phyloP scores from a whole-genome alignment of 768 basidiomycete species.

The Pleurotus tuber-regium region DNA sequence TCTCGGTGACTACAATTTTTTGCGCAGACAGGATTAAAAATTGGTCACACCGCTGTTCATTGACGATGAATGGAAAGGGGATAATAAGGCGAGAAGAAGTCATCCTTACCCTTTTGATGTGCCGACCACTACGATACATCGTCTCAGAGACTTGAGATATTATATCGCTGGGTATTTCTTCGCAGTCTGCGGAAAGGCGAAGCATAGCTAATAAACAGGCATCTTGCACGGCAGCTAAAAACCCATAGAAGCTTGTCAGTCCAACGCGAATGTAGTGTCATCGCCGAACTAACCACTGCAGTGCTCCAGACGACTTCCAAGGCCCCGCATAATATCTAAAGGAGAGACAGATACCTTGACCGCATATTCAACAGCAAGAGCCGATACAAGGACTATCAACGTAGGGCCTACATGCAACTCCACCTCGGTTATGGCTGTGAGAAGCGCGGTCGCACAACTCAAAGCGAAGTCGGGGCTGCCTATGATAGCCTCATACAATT shows the following conservation, averaged over 20 bases:
- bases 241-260: slow-evolving; percentile 10
- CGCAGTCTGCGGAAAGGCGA: slow-evolving; percentile 58
- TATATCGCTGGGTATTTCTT: slow-evolving; percentile 47
- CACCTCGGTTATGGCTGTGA: slow-evolving; percentile 41
- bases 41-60: slow-evolving; percentile 63
- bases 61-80: slow-evolving; percentile 11
- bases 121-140: slow-evolving; percentile 42
- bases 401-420: slow-evolving; percentile 48
- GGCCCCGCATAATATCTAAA: slow-evolving; percentile 41
- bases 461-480: slow-evolving; percentile 36
- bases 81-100: not conserved
- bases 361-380: slow-evolving; percentile 63
- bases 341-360: slow-evolving; percentile 50
- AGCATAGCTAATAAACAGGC: slow-evolving; percentile 71
- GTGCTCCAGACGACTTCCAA: slow-evolving; percentile 25
- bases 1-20: slow-evolving; percentile 40
- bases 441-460: slow-evolving; percentile 40
- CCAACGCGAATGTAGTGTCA: not conserved
- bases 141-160: slow-evolving; percentile 39
- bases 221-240: slow-evolving; percentile 70
- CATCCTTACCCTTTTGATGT: slow-evolving; percentile 56
- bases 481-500: too few species aligned
- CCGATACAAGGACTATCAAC: slow-evolving; percentile 62
- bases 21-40: slow-evolving; percentile 52
- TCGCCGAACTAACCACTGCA: not conserved